Percentiles rank a stretch among this genome's conserved stretches.
Evolutionary conservation across 768 basidiomycete genomes (phyloP).

Genomic region (Lepiota venenata): DNA sequence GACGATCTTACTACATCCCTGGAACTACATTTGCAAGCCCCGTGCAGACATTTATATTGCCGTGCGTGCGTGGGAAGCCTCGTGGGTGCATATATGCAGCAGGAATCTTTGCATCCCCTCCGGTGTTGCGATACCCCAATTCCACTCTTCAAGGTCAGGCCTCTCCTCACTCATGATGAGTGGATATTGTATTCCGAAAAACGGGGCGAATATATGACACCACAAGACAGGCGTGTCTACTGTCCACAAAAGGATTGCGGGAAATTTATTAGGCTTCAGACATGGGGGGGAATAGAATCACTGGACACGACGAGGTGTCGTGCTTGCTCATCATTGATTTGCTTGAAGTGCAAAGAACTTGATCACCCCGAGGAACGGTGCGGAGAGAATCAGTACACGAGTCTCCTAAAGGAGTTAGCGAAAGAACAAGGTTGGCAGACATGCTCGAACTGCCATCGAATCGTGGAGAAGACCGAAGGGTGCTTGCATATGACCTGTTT

Average conservation of each 20-base stretch:
- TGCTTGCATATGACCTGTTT: slow-evolving; percentile 67
- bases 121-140: slow-evolving; percentile 13
- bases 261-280: slow-evolving; percentile 1
- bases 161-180: not conserved
- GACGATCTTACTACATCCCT: not conserved
- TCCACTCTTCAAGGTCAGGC: not conserved
- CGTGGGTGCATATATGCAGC: slow-evolving; percentile 5
- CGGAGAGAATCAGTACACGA: slow-evolving; percentile 3
- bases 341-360: slow-evolving; percentile 8
- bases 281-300: not conserved
- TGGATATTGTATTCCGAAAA: not conserved
- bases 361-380: slow-evolving; percentile 12
- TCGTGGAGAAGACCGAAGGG: slow-evolving; percentile 53
- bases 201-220: slow-evolving; percentile 7
- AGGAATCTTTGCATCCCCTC: slow-evolving; percentile 13
- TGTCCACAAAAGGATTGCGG: slow-evolving; percentile 10
- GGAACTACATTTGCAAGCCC: not conserved
- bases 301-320: not conserved
- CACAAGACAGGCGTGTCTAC: slow-evolving; percentile 6
- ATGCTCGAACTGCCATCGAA: slow-evolving; percentile 51
- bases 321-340: not conserved
- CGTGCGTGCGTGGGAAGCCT: slow-evolving; percentile 2
- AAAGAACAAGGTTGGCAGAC: slow-evolving; percentile 51
- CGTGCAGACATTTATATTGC: slow-evolving; percentile 13
- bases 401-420: slow-evolving; percentile 38